A percentile compares a stretch with the other conserved stretches of the same genome.
phyloP scores from a whole-genome alignment of 2,329 filamentous ascomycete species.

The Colletotrichum acutatum region DNA sequence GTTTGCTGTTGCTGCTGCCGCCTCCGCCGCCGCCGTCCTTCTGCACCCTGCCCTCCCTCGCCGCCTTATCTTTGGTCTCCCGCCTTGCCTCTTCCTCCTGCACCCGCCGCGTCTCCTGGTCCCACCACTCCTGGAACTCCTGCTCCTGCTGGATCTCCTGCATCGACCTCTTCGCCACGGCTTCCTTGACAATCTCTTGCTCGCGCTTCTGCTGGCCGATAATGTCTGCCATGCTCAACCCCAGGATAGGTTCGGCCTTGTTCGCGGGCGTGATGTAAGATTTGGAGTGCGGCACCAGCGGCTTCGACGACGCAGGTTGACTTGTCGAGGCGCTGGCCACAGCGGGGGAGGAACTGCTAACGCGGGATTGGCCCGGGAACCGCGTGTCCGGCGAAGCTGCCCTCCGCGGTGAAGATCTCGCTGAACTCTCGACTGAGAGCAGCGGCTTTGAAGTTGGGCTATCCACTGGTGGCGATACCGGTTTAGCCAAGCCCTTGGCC shows the following conservation, averaged over 20 bases:
- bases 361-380: conserved; percentile 67
- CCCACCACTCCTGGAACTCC: conserved; percentile 97
- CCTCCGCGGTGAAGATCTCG: conserved; percentile 54
- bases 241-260: conserved; percentile 71
- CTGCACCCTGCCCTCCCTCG: conserved; percentile 51
- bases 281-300: conserved; percentile 68
- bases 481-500: conserved; percentile 44
- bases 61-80: conserved; percentile 51
- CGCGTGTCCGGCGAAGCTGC: conserved; percentile 72
- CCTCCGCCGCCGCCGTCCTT: background rate
- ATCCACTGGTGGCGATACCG: conserved; percentile 37
- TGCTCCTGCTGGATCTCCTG: conserved; percentile 98
- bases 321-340: conserved; percentile 41
- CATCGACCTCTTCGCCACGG: conserved; percentile 86
- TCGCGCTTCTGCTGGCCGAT: conserved; percentile 87
- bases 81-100: conserved; percentile 69
- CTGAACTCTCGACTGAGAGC: conserved; percentile 53
- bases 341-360: conserved; percentile 47
- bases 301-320: conserved; percentile 49
- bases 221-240: conserved; percentile 87
- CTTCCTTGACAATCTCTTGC: conserved; percentile 84
- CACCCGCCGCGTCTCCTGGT: conserved; percentile 80
- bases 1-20: background rate
- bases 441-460: conserved; percentile 53
- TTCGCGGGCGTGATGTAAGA: conserved; percentile 67